A percentile compares a stretch with the other conserved stretches of the same genome.
These are phyloP conservation scores for Boletus rex-veris DNA, from an alignment of 768 basidiomycete genomes.

Conservation along the genomic window DNA sequence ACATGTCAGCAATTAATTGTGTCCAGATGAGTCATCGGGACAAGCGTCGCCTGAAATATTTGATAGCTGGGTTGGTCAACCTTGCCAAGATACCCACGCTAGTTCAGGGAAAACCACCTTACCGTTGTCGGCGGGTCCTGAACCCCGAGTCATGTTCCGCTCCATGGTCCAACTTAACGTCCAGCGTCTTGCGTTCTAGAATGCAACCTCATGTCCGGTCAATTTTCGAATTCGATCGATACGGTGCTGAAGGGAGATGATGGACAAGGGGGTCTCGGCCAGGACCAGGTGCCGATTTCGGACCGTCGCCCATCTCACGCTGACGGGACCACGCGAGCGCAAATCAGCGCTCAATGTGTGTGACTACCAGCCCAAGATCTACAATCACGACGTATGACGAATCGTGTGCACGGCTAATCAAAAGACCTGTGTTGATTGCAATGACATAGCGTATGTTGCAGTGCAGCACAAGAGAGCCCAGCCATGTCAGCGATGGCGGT, in stretches of 20 bases:
- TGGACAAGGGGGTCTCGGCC: not conserved
- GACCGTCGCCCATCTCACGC: not conserved
- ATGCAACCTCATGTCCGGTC: not conserved
- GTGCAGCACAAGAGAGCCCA: not conserved
- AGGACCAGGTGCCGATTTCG: too few relatives aligned
- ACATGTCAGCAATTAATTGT: too few relatives aligned
- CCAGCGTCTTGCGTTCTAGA: not conserved
- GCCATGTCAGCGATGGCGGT: not conserved
- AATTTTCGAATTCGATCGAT: not conserved
- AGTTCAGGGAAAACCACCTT: not conserved
- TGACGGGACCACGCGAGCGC: constrained; percentile 7
- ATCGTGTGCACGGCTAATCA: constrained; percentile 7
- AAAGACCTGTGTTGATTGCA: not conserved
- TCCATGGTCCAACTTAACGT: too few relatives aligned
- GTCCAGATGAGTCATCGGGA: too few relatives aligned
- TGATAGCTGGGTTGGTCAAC: not conserved
- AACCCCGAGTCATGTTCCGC: not conserved
- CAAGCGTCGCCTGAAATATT: too few relatives aligned
- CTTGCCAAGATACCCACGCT: not conserved
- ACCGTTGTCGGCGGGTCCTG: not conserved
- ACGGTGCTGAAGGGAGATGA: not conserved
- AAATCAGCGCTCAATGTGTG: constrained; percentile 7
- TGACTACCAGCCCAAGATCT: not conserved
- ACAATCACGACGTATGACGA: not conserved
- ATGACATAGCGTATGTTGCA: not conserved